Conservation (phyloP, 306 rosid genomes). For the Dryas drummondii region DNA sequence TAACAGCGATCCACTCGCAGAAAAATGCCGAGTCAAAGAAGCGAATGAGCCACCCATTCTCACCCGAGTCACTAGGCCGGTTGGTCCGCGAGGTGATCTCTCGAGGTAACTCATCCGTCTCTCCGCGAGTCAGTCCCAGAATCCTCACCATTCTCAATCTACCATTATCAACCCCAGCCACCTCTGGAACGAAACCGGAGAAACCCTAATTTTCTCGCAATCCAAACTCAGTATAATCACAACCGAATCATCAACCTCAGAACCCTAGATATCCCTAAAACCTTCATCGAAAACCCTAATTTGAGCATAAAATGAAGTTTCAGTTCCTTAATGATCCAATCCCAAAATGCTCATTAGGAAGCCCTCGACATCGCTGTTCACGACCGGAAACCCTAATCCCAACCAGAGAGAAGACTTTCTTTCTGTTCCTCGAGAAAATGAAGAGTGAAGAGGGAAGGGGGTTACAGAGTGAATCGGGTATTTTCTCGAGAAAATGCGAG, state of each 20-base stretch:
- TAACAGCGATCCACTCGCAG: conserved; percentile 99
- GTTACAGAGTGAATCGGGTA: background rate
- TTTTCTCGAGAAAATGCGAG: no score
- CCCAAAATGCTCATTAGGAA: conserved; percentile 17
- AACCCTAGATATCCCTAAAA: conserved; percentile 43
- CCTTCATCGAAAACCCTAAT: conserved; percentile 46
- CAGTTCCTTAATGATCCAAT: conserved; percentile 31
- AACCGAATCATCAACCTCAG: conserved; percentile 28
- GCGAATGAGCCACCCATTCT: conserved; percentile 97
- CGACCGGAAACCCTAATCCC: conserved; percentile 31
- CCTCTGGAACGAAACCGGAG: background rate
- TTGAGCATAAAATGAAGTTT: conserved; percentile 4
- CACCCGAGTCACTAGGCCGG: conserved; percentile 62
- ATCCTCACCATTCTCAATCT: conserved; percentile 80
- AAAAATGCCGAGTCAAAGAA: conserved; percentile 96
- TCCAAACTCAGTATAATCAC: conserved; percentile 15
- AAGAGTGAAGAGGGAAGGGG: background rate
- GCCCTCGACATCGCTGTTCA: conserved; percentile 13
- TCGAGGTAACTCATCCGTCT: conserved; percentile 60
- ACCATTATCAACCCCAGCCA: conserved; percentile 45
- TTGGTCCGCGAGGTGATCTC: conserved; percentile 69
- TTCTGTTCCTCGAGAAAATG: background rate
- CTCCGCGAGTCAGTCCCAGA: conserved; percentile 71
- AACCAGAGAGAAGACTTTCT: conserved; percentile 6
- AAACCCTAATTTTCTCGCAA: conserved; percentile 6